Evolutionary conservation across 306 rosid species (phyloP).

Genomic region (Fagus crenata): DNA sequence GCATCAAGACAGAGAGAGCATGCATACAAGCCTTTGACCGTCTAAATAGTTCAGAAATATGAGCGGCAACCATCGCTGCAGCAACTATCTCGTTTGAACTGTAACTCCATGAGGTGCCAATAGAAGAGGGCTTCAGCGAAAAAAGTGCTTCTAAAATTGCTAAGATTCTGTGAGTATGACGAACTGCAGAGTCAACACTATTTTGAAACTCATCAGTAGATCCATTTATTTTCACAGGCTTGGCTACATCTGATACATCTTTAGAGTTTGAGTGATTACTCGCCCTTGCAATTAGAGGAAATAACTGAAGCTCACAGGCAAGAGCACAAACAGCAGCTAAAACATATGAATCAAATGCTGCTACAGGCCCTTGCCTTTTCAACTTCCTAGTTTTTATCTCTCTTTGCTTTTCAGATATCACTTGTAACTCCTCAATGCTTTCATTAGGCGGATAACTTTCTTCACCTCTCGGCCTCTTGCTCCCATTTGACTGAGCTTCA

Average conservation of each 20-base stretch:
- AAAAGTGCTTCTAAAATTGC: conserved; percentile 89
- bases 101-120: conserved; percentile 97
- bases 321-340: conserved; percentile 97
- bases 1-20: conserved; percentile 82
- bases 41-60: conserved; percentile 89
- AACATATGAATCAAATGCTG: conserved; percentile 97
- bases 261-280: conserved; percentile 47
- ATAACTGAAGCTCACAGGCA: conserved; percentile 90
- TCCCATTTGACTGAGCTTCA: conserved; percentile 78
- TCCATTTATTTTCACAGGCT: conserved; percentile 58
- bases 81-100: conserved; percentile 98
- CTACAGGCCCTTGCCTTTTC: conserved; percentile 86
- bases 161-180: conserved; percentile 88
- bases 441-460: conserved; percentile 53
- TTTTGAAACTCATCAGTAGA: conserved; percentile 54
- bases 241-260: conserved; percentile 43
- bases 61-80: conserved; percentile 99
- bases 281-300: conserved; percentile 68
- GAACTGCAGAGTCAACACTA: conserved; percentile 75
- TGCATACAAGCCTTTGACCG: conserved; percentile 97
- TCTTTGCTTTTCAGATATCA: conserved; percentile 51
- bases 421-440: conserved; percentile 49
- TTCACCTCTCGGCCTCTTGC: conserved; percentile 72
- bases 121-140: conserved; percentile 85
- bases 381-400: conserved; percentile 52